phyloP scores from a whole-genome alignment of 139 green algal genomes.

The Auxenochlorella pyrenoidosa region DNA sequence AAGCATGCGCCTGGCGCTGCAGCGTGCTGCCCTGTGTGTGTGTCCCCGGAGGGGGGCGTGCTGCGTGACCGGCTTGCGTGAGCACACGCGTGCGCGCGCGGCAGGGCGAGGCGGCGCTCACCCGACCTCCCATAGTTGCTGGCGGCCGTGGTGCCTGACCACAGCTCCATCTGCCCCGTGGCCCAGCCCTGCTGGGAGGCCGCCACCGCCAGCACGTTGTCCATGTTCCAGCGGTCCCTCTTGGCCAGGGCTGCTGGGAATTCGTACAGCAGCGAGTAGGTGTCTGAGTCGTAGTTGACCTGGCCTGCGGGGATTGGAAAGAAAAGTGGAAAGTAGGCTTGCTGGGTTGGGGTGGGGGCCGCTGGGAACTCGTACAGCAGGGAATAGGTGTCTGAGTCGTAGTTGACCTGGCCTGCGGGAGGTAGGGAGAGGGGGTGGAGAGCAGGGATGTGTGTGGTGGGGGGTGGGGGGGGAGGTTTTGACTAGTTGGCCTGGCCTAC shows the following conservation, averaged over 20 bases:
- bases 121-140: background rate
- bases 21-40: too few species aligned
- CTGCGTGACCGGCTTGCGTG: too few species aligned
- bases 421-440: too few species aligned
- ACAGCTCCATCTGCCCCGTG: background rate
- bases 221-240: background rate
- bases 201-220: background rate
- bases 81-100: too few species aligned
- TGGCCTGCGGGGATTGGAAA: too few species aligned
- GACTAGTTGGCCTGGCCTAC: too few species aligned
- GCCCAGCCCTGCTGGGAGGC: background rate
- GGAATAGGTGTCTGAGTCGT: background rate
- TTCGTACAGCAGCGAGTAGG: background rate
- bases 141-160: background rate
- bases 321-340: too few species aligned
- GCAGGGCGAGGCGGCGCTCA: too few species aligned
- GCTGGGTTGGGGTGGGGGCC: too few species aligned
- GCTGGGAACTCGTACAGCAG: background rate
- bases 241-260: conserved; percentile 7
- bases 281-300: background rate
- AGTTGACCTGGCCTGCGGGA: background rate
- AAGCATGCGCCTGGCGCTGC: background rate
- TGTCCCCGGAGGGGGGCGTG: too few species aligned
- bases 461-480: too few species aligned
- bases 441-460: background rate